Conservation (phyloP, 164 flowering plant species). For the Stephania cephalantha region DNA sequence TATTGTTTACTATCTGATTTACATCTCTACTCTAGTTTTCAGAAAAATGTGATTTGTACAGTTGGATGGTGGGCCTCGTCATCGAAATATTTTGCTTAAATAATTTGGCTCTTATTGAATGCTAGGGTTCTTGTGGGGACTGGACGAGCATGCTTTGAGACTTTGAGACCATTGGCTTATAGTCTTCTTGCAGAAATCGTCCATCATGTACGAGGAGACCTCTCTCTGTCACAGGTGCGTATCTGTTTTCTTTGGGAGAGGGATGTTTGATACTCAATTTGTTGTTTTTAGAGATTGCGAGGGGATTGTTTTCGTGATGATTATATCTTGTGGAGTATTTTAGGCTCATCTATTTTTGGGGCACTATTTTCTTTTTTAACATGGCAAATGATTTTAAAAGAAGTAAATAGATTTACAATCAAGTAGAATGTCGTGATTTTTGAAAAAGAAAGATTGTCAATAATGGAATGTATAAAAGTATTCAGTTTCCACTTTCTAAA, state of each 20-base stretch:
- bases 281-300: background rate
- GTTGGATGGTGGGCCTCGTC: background rate
- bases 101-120: slow-evolving; percentile 2
- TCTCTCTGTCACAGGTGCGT: slow-evolving; percentile 84
- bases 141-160: slow-evolving; percentile 93
- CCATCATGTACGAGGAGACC: slow-evolving; percentile 89
- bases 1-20: background rate
- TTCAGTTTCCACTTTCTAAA: background rate
- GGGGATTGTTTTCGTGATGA: background rate
- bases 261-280: background rate
- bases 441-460: background rate
- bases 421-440: no score
- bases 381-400: background rate
- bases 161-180: slow-evolving; percentile 92
- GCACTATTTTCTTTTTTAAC: background rate
- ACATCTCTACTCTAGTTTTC: background rate
- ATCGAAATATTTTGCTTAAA: background rate
- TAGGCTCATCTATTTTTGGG: background rate
- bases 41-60: background rate
- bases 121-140: slow-evolving; percentile 89
- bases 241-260: background rate
- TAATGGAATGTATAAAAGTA: no score
- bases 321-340: background rate
- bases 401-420: background rate
- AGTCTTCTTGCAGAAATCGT: slow-evolving; percentile 97